These are phyloP conservation scores for Aaosphaeria arxii DNA, from an alignment of 2,329 filamentous ascomycete species.

Conservation along the genomic window DNA sequence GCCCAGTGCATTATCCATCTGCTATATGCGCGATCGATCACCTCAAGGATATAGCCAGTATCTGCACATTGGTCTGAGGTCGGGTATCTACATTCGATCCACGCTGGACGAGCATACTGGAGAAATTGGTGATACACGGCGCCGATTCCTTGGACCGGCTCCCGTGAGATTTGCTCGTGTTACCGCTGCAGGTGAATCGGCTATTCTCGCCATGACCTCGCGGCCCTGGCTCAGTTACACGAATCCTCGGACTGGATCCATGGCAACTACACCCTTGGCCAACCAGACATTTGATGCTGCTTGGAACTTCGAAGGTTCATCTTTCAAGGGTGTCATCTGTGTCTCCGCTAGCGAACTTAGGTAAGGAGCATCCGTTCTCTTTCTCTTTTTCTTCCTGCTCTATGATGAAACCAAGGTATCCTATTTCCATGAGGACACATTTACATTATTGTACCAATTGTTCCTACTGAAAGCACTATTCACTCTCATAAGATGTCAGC, in stretches of 20 bases:
- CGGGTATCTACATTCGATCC: constrained; percentile 92
- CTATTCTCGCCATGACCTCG: constrained; percentile 85
- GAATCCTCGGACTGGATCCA: constrained; percentile 79
- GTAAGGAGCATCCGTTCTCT: constrained; percentile 57
- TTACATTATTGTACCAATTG: constrained; percentile 69
- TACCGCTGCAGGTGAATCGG: constrained; percentile 78
- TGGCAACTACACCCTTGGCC: constrained; percentile 88
- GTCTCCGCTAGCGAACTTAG: constrained; percentile 85
- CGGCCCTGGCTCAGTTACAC: constrained; percentile 96
- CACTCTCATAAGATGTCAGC: constrained; percentile 1
- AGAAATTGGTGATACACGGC: constrained; percentile 89
- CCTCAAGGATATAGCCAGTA: constrained; percentile 86
- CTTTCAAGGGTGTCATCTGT: constrained; percentile 92
- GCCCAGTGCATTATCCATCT: constrained; percentile 84
- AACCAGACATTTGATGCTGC: constrained; percentile 88
- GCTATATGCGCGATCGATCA: constrained; percentile 92
- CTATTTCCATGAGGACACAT: constrained; percentile 46
- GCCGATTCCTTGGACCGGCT: constrained; percentile 90
- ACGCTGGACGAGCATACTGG: constrained; percentile 94
- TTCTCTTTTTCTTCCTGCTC: constrained; percentile 16
- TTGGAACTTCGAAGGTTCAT: constrained; percentile 95
- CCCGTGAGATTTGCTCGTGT: constrained; percentile 88
- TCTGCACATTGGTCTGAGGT: constrained; percentile 92
- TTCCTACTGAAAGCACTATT: constrained; percentile 77
- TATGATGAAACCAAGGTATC: constrained; percentile 64